phyloP scores from a whole-genome alignment of 768 basidiomycete genomes.

The Cytidiella melzeri region DNA sequence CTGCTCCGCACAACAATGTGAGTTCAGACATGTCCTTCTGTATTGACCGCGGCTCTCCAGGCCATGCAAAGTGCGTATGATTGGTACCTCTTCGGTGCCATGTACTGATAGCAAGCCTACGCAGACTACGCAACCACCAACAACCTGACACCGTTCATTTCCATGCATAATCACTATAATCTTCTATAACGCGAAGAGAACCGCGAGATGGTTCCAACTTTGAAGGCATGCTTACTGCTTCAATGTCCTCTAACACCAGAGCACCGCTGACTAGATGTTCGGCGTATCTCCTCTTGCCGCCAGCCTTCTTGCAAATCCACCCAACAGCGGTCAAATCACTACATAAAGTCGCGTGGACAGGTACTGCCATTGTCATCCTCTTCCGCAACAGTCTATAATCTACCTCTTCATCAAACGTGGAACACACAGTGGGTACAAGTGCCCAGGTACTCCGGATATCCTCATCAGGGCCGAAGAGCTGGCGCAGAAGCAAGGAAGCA shows the following conservation, averaged over 20 bases:
- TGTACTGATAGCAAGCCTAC: not conserved
- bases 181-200: constrained; percentile 41
- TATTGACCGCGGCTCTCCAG: constrained; percentile 23
- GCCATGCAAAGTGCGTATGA: constrained; percentile 26
- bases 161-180: constrained; percentile 42
- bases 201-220: constrained; percentile 35
- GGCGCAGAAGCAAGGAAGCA: constrained; percentile 33
- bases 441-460: no score
- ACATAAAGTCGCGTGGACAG: no score
- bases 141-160: constrained; percentile 35
- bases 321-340: no score
- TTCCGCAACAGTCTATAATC: no score
- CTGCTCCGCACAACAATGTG: constrained; percentile 32
- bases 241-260: not conserved
- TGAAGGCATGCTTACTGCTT: constrained; percentile 18
- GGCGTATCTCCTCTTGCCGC: no score
- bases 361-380: no score
- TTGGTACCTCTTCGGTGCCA: not conserved
- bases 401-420: no score
- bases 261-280: no score
- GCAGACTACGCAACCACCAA: constrained; percentile 20
- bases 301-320: no score
- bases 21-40: not conserved
- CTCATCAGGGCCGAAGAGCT: constrained; percentile 39
- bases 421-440: no score